A percentile compares a stretch with the other conserved stretches of the same genome.
Evolutionary conservation across 257 asterid genomes (phyloP).

Genomic region (Solanum virginianum): DNA sequence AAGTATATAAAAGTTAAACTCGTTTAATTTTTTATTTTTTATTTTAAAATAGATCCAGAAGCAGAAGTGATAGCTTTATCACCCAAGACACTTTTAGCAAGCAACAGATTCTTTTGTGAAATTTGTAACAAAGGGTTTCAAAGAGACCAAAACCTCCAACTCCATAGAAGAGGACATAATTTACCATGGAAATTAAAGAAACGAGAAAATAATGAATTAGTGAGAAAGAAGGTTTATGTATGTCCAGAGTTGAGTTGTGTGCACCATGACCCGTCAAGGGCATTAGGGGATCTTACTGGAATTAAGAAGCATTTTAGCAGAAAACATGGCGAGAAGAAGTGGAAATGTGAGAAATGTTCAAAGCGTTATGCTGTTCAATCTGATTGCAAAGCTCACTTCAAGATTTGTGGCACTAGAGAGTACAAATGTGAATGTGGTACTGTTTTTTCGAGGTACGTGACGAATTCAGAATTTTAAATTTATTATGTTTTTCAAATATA

Average conservation of each 20-base stretch:
- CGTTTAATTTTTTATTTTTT: not conserved
- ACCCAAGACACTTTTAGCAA: slow-evolving; percentile 65
- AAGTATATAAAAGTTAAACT: not conserved
- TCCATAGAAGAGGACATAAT: slow-evolving; percentile 88
- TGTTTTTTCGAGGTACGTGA: slow-evolving; percentile 63
- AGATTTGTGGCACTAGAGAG: slow-evolving; percentile 89
- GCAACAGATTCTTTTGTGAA: slow-evolving; percentile 85
- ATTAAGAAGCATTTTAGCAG: slow-evolving; percentile 86
- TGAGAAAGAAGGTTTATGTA: slow-evolving; percentile 60
- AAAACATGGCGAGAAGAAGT: slow-evolving; percentile 90
- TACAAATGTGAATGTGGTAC: slow-evolving; percentile 97
- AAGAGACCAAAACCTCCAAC: slow-evolving; percentile 88
- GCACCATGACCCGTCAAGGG: slow-evolving; percentile 85
- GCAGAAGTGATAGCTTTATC: slow-evolving; percentile 89
- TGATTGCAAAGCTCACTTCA: slow-evolving; percentile 92
- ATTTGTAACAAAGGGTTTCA: slow-evolving; percentile 87
- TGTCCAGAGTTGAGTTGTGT: slow-evolving; percentile 81
- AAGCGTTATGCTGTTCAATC: slow-evolving; percentile 82
- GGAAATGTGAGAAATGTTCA: slow-evolving; percentile 85
- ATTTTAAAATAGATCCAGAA: slow-evolving; percentile 50
- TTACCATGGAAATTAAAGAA: slow-evolving; percentile 95
- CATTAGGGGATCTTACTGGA: slow-evolving; percentile 91
- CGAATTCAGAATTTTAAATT: not conserved
- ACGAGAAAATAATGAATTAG: slow-evolving; percentile 36
- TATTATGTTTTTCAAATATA: not conserved